These are phyloP conservation scores for Quercus glauca DNA, from an alignment of 306 rosid species.

Conservation along the genomic window DNA sequence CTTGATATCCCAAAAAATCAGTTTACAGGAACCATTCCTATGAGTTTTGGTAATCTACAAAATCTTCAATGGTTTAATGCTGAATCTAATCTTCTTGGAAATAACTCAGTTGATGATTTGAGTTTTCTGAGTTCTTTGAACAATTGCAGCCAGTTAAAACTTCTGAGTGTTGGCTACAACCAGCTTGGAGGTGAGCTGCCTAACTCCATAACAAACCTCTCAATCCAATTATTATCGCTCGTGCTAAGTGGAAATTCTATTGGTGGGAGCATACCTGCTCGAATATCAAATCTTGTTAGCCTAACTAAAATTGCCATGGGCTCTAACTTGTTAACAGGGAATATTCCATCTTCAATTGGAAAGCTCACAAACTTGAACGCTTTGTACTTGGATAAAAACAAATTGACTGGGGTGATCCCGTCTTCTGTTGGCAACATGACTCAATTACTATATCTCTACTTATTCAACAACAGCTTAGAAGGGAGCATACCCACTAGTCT, in stretches of 20 bases:
- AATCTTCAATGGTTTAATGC: neutral
- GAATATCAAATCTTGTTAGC: neutral
- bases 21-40: neutral
- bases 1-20: neutral
- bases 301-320: neutral
- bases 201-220: neutral
- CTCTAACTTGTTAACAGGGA: neutral
- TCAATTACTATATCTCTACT: rapidly evolving
- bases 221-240: neutral
- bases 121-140: neutral
- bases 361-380: neutral
- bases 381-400: rapidly evolving
- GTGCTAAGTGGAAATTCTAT: neutral
- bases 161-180: rapidly evolving
- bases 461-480: neutral
- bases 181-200: neutral
- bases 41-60: neutral
- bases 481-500: neutral
- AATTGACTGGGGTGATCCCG: neutral
- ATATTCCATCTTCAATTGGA: neutral
- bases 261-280: neutral
- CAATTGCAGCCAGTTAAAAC: neutral
- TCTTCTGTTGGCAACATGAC: neutral
- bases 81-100: rapidly evolving
- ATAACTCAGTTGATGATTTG: neutral